phyloP scores from a whole-genome alignment of 208 protist species.

The Trypanosoma boissoni region DNA sequence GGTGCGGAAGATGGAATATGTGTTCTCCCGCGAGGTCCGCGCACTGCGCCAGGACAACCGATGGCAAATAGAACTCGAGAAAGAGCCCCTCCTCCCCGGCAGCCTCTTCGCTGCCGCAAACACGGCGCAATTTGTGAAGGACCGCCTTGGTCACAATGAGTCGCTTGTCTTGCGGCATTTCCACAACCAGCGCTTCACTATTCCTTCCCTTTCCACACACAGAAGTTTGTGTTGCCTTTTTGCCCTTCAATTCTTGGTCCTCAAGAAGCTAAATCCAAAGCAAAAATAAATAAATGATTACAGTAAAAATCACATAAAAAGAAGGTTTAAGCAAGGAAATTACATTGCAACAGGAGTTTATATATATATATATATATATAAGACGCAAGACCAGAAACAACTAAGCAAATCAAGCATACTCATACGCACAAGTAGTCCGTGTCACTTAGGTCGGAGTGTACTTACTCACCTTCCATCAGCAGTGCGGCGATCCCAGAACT shows the following conservation, averaged over 20 bases:
- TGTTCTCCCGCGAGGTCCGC: slow-evolving; percentile 42
- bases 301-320: no score
- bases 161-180: slow-evolving; percentile 87
- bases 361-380: no score
- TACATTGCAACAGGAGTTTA: no score
- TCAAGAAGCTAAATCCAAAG: no score
- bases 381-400: no score
- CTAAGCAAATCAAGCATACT: no score
- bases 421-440: no score
- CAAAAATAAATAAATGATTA: no score
- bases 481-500: no score
- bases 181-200: background rate
- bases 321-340: no score
- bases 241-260: no score
- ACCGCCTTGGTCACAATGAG: slow-evolving; percentile 86
- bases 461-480: slow-evolving; percentile 31
- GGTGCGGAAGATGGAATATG: slow-evolving; percentile 61
- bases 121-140: slow-evolving; percentile 70
- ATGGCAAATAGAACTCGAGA: slow-evolving; percentile 65
- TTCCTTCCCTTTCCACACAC: background rate
- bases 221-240: no score
- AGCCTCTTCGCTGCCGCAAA: slow-evolving; percentile 31
- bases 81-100: slow-evolving; percentile 57
- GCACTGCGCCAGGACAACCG: slow-evolving; percentile 59
- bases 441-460: slow-evolving; percentile 1